Base-by-base conservation (phyloP, 768 basidiomycete genomes). In the Mycena polygramma region DNA sequence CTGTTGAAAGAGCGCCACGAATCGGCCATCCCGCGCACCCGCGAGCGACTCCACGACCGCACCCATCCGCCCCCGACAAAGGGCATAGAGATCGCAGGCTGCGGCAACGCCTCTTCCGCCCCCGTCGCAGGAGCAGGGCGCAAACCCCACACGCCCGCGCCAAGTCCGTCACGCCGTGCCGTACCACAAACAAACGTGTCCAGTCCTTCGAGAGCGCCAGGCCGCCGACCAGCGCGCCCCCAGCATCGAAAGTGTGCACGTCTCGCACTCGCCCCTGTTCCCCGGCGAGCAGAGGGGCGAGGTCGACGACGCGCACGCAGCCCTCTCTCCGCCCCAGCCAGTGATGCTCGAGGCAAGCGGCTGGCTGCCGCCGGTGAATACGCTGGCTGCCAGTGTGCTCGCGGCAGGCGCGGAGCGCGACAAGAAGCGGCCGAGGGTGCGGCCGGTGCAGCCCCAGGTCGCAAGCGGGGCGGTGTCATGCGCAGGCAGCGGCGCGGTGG, bases 211-310 rank as follows among this genome's bases (percentile, higher is more conserved):
- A 7, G n/a, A 49, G 22, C 4, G 48, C 17, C 8, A 49, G 48
- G 20, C 20, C 48, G 20, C 48, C 48, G 15, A 49, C 48, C 20
- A n/a, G 8, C 6, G 4, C 20, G 5, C 48, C 20, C 94, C 48
- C 20, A 6, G 48, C 48, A 19, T 49, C 48, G n/a, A 49, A 49
- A 2, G 20, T n/a, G 20, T 49, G 48, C n/a, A 49, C 48, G 20
- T 49, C 48, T 7, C 48, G 20, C 11, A 14, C 4, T 22, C 48
- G 20, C 22, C 17, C 11, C 22, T n/a, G 20, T 22, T 7, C 48
- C 22, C 20, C 45, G 45, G 10, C 45, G 2, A 49, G 11, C 3
- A 49, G 48, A 4, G 15, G 48, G 20, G 48, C 48, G 20, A 49
- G 20, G 11, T 49, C 48, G 5, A 49, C 48, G 48, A 49, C n/a